These are phyloP conservation scores for Globisporangium okanoganense DNA, from an alignment of 352 stramenopile genomes.

Conservation along the genomic window DNA sequence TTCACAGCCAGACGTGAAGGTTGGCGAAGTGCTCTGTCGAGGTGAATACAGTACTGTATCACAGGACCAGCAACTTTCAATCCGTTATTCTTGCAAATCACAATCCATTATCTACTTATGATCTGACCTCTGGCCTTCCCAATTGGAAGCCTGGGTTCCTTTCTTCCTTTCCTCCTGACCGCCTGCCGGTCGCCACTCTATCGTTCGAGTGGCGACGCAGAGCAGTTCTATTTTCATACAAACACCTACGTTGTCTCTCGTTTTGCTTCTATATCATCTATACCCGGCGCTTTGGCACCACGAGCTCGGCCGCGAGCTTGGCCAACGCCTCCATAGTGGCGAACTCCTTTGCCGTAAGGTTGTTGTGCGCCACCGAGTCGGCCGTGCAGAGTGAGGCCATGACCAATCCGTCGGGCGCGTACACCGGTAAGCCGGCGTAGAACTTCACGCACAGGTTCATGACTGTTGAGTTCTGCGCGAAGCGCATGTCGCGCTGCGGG, in stretches of 20 bases:
- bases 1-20: too few relatives aligned
- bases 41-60: too few relatives aligned
- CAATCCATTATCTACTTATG: neutral
- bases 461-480: constrained; percentile 45
- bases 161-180: neutral
- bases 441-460: constrained; percentile 48
- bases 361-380: constrained; percentile 40
- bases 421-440: constrained; percentile 61
- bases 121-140: neutral
- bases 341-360: constrained; percentile 68
- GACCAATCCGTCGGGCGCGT: constrained; percentile 38
- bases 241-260: neutral
- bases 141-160: neutral
- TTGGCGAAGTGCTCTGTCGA: too few relatives aligned
- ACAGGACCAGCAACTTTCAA: too few relatives aligned
- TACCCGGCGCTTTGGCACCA: constrained; percentile 7
- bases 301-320: constrained; percentile 46
- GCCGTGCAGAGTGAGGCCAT: constrained; percentile 41
- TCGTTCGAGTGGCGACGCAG: neutral
- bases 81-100: neutral
- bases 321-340: constrained; percentile 61
- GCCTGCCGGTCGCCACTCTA: neutral
- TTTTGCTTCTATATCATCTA: neutral
- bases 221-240: constrained; percentile 1
- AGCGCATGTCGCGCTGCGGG: constrained; percentile 58